Evolutionary conservation across 2,329 filamentous ascomycete species (phyloP), one percentile per base, ranked within the genome.

Genomic region (Mollisiaceae sp.): DNA sequence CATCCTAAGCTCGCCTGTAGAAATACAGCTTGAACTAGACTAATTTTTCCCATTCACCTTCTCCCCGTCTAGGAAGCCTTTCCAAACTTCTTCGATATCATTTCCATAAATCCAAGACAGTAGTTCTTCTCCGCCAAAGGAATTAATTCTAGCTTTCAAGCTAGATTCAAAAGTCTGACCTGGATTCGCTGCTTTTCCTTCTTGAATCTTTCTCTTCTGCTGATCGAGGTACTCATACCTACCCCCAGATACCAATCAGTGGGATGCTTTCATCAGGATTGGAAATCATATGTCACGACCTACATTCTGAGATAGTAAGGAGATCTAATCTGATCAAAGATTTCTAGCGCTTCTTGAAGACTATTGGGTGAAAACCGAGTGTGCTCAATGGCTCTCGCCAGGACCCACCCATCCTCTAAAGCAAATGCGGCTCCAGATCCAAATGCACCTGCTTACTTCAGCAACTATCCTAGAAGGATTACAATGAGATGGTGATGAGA

Each of bases 381-480:
- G 45, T 74, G 58, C 8, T 75, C 73, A 41, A 78, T 72, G 3
- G 79, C 74, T 63, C 75, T 75, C 12, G 79, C 79, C 1, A 82
- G 73, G 27, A 82, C 77, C 79, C 78, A 82, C 9, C 78, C 79
- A 71, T 82, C 81, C 67, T 82, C 77, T 69, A 82, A 75, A 0
- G 81, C 80, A 65, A 81, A 81, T 0, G 77, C 80, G 5, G 81
- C 80, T 0, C 81, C 80, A 3, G 79, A 80, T 0, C 81, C 80
- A 68, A 80, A 80, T 0, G 78, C 79, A 2, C 78, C 78, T 73
- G 8, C 61, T 73, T 8, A 4, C 4, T 14, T 54, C 27, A 54
- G 50, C 11, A 2, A 54, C n/a, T n/a, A n/a, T n/a, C n/a, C n/a
- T n/a, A n/a, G n/a, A n/a, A n/a, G n/a, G n/a, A n/a, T n/a, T n/a